Base-by-base conservation (phyloP, 805 yeast species). In the Lachancea sp. region DNA sequence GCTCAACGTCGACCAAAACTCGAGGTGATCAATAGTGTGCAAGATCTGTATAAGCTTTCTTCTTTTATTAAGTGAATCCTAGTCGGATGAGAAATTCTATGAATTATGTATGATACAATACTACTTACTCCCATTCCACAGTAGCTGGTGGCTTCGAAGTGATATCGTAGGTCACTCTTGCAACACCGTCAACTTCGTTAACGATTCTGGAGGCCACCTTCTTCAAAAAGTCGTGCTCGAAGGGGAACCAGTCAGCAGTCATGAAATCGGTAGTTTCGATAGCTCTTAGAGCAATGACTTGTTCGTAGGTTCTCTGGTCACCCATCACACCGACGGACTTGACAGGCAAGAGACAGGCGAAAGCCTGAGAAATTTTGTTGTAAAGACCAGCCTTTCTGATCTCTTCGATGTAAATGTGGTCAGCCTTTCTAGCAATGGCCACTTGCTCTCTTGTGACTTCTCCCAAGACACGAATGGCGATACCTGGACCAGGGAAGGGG, bases 401-500 rank as follows among this genome's bases (percentile, higher is more conserved):
- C 75, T 93, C 99, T 70, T 86, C 95, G 63, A 93, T 93, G 77
- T 86, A 93, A 60, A 93, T 93, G 68, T 74, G 76, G 68, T 93
- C 99, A 51, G 99, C 99, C 66, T 88, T 91, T 72, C 98, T 85
- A 37, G 98, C 99, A 64, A 93, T 93, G 63, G 81, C 91, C 47
- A 93, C 93, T 73, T 93, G 99, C 54, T 75, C 81, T 56, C 80
- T 85, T 48, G 96, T 86, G 52, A 93, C 98, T 73, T 91, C 98
- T 58, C 99, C 99, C 40, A 93, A 75, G 46, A 93, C 95, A 72
- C 99, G 84, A 68, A 93, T 93, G 57, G 97, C 99, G 65, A 93
- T 85, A 74, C 99, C 99, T 67, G 99, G 99, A 66, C 99, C 99
- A 60, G 99, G 99, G 95, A 93, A 93, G 47, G 99, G 99, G 67